Evolutionary conservation across 2,329 filamentous ascomycete genomes (phyloP), one percentile per base, ranked within the genome.

Genomic region (Fusarium mangiferae): DNA sequence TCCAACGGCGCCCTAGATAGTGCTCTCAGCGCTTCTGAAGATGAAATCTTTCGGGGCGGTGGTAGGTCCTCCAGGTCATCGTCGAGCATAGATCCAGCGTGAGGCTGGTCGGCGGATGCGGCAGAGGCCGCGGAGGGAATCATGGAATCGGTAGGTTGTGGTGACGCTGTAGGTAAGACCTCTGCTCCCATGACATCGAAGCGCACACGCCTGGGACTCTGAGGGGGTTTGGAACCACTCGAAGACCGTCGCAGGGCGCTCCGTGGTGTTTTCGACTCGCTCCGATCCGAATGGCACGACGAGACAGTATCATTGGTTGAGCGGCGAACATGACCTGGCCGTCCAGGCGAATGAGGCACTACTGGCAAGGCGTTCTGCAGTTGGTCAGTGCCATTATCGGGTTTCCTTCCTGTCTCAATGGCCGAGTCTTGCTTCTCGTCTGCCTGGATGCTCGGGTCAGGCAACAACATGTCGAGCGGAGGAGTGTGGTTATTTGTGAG

Each of bases 111-210:
- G 61, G 78, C 68, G 18, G 73, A 69, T 28, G 57, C 61, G 14
- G 76, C 76, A 42, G 78, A 80, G 28, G 75, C 57, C 58, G 79
- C 69, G 63, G 77, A 75, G 13, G 77, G 78, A 45, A 75, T 69
- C 59, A 81, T 75, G 77, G 80, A 74, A 68, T 82, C 79, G 62
- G 82, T 74, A 62, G 79, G 71, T 69, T 85, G 84, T 52, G 89
- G 90, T 28, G 89, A 90, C 33, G 86, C 83, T 51, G 89, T 90
- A 26, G 90, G 89, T 65, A 90, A 81, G 41, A 92, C 88, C 76
- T 91, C 89, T 72, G 86, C 83, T 60, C 89, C 90, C 78, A 86
- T 86, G 51, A 91, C 87, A 42, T 90, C 87, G 72, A 92, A 92
- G 54, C 90, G 89, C 64, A 92, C 90, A 67, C 89, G 85, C 36